These are phyloP conservation scores for Penicillium sp. DNA, from an alignment of 2,329 filamentous ascomycete genomes.

Conservation along the genomic window DNA sequence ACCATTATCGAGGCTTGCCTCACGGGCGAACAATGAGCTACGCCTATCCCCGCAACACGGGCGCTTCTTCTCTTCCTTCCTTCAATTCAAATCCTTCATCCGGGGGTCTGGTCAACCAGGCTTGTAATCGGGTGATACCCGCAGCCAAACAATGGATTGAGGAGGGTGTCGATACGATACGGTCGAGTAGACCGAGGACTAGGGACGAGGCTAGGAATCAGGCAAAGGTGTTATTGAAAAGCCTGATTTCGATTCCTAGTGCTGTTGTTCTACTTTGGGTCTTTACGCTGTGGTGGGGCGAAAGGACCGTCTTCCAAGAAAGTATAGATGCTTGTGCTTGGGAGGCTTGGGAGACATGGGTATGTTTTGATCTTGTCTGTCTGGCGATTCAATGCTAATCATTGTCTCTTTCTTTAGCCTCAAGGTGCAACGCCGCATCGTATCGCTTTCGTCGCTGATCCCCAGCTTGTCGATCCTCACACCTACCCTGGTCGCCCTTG, in stretches of 20 bases:
- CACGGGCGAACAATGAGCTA: conserved; percentile 33
- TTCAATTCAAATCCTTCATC: conserved; percentile 17
- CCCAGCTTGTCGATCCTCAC: conserved; percentile 88
- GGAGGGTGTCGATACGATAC: conserved; percentile 10
- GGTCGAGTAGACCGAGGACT: conserved; percentile 7
- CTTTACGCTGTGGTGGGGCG: conserved; percentile 76
- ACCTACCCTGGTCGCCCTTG: conserved; percentile 85
- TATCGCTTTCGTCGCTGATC: conserved; percentile 81
- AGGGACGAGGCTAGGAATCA: conserved; percentile 17
- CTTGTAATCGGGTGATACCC: conserved; percentile 20
- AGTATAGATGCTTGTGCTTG: conserved; percentile 73
- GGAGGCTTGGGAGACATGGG: conserved; percentile 91
- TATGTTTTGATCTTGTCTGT: conserved; percentile 42
- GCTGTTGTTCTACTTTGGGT: conserved; percentile 72
- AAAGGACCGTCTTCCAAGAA: conserved; percentile 72
- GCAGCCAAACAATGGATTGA: conserved; percentile 24
- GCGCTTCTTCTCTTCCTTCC: conserved; percentile 26
- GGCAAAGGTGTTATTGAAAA: conserved; percentile 10
- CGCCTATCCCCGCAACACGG: conserved; percentile 29
- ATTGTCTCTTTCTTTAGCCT: conserved; percentile 56
- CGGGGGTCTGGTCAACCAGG: conserved; percentile 8
- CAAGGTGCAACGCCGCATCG: conserved; percentile 75
- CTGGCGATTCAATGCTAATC: background rate
- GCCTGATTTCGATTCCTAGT: conserved; percentile 54
- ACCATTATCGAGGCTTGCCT: conserved; percentile 7